Conservation (phyloP, 495 filamentous ascomycete species). For the Aspergillus carlsbadensis region DNA sequence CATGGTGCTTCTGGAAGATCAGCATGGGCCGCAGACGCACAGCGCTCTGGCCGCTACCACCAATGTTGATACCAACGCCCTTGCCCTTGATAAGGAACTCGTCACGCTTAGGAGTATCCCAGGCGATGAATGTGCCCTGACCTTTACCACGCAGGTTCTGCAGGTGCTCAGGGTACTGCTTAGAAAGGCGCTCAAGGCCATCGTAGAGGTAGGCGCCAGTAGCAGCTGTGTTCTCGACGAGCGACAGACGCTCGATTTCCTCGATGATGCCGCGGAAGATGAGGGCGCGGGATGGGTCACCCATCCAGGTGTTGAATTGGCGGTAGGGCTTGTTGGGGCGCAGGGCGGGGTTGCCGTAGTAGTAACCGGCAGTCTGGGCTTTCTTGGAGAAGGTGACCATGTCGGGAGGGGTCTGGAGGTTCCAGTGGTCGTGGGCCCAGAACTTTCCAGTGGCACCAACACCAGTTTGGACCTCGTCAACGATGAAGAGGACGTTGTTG, state of each 20-base stretch:
- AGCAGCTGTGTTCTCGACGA: slow-evolving; percentile 77
- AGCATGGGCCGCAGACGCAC: slow-evolving; percentile 93
- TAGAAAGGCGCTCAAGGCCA: slow-evolving; percentile 65
- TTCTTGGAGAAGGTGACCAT: slow-evolving; percentile 99
- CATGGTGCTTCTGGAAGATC: slow-evolving; percentile 93
- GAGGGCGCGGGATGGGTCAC: slow-evolving; percentile 86
- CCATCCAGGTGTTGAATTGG: slow-evolving; percentile 99
- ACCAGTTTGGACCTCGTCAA: slow-evolving; percentile 98
- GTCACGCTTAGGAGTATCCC: slow-evolving; percentile 84
- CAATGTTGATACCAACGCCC: slow-evolving; percentile 86
- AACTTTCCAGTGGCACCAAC: slow-evolving; percentile 91
- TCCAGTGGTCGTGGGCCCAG: slow-evolving; percentile 99
- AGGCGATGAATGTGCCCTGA: slow-evolving; percentile 96
- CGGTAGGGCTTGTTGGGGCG: slow-evolving; percentile 99
- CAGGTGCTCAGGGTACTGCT: slow-evolving; percentile 80
- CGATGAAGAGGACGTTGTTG: slow-evolving; percentile 87
- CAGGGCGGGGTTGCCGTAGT: slow-evolving; percentile 82
- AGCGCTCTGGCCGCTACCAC: slow-evolving; percentile 77
- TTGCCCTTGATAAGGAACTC: slow-evolving; percentile 75
- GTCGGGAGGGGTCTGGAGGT: slow-evolving; percentile 79
- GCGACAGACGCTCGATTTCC: slow-evolving; percentile 77
- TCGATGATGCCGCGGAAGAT: slow-evolving; percentile 90
- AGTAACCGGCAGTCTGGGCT: slow-evolving; percentile 97
- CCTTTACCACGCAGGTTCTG: slow-evolving; percentile 90
- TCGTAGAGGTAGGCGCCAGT: slow-evolving; percentile 83